Evolutionary conservation across 371 early-diverging fungal genomes (phyloP), one percentile per base, ranked within the genome.

Genomic region (Saksenaea vasiformis): DNA sequence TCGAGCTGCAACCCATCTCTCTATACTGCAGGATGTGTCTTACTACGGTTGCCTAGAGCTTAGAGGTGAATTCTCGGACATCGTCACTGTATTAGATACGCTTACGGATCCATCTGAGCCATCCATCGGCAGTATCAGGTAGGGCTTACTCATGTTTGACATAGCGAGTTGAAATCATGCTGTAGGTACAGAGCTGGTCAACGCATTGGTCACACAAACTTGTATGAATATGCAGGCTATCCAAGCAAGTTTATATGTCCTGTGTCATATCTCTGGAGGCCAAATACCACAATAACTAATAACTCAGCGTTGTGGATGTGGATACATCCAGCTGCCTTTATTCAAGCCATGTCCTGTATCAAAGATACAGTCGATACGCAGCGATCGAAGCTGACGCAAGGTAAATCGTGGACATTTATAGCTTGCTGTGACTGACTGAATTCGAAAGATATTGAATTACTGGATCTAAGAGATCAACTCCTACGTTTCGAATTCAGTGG

Each of bases 1-100:
- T 72, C 77, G 92, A 22, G 90, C 95, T 0, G 89, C 89, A 37
- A 87, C 87, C 47, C 83, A 92, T 41, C 79, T 86, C n/a, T 87
- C 88, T 14, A 82, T 91, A 35, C 65, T 91, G 1, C 91, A 93
- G 63, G 98, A 98, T 71, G 87, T 84, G 0, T 96, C 96, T 22
- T 98, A 93, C 67, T 76, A 76, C 53, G 77, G 80, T 3, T 90
- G 90, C 27, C 53, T 95, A 27, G 90, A 95, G 68, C 17, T 97
- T 4, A 65, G 64, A 0, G 97, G 98, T 5, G 22, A 68, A 0
- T 63, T 62, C 2, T 64, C 66, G 0, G 74, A 68, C 13, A 90
- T 92, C 15, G 64, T 68, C 3, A 54, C 26, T 0, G 61, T 89
- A 3, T 54, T 95, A 56, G 71, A 68, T 1, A 57, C 71, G 1